A percentile compares a stretch with the other conserved stretches of the same genome.
These are phyloP conservation scores for Metschnikowia orientalis DNA, from an alignment of 805 yeast species.

Conservation along the genomic window DNA sequence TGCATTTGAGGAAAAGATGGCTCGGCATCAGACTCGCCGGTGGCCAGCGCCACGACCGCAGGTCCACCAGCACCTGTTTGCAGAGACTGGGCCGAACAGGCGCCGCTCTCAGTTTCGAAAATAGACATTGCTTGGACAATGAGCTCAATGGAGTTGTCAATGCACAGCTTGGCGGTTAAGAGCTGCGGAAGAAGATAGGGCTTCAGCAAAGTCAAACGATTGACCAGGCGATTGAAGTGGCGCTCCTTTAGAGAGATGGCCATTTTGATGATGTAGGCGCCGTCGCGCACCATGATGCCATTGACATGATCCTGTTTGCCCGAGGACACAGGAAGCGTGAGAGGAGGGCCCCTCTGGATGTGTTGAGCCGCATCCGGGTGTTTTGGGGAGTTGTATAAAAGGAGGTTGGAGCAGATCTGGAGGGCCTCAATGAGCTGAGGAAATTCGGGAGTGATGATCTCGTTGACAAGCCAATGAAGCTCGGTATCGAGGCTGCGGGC, in stretches of 20 bases:
- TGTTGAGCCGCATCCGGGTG: slow-evolving; percentile 25
- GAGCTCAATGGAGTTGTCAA: slow-evolving; percentile 32
- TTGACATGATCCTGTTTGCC: slow-evolving; percentile 52
- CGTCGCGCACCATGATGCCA: slow-evolving; percentile 57
- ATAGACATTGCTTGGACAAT: slow-evolving; percentile 21
- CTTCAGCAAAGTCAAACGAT: slow-evolving; percentile 24
- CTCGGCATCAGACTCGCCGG: too few relatives aligned
- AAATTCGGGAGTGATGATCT: slow-evolving; percentile 16
- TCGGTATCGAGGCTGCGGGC: slow-evolving; percentile 15
- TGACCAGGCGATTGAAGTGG: slow-evolving; percentile 32
- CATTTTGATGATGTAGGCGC: slow-evolving; percentile 48
- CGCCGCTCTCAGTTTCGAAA: too few relatives aligned
- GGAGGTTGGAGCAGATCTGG: slow-evolving; percentile 33
- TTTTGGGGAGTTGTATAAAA: slow-evolving; percentile 35
- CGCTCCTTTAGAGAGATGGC: slow-evolving; percentile 42
- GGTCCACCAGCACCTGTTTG: too few relatives aligned
- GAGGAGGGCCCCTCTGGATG: slow-evolving; percentile 34
- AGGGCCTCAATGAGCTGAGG: slow-evolving; percentile 31
- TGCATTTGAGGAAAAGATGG: slow-evolving; percentile 1
- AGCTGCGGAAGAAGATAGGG: slow-evolving; percentile 42
- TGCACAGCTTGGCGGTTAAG: slow-evolving; percentile 41
- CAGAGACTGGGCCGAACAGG: too few relatives aligned
- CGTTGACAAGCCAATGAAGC: slow-evolving; percentile 18
- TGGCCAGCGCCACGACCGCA: too few relatives aligned
- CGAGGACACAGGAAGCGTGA: slow-evolving; percentile 56